Base-by-base conservation (phyloP, 2,329 filamentous ascomycete species). In the Blastomyces parvus region DNA sequence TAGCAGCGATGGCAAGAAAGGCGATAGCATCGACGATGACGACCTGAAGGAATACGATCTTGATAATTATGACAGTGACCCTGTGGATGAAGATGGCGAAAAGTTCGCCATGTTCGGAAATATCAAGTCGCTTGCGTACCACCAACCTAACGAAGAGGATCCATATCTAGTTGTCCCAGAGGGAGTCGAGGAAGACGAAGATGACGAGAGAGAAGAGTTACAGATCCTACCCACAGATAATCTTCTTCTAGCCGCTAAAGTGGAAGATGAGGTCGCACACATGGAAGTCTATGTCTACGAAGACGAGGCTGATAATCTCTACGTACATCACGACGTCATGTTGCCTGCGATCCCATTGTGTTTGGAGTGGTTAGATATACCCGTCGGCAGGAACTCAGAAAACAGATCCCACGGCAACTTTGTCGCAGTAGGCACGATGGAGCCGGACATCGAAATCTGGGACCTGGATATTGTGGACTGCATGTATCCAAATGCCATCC, bases 251-350 rank as follows among this genome's bases (percentile, higher is more conserved):
- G 90, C 93, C 13, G 92, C 91, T 67, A 93, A 96, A 79, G 88
- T 97, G 60, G 94, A 99, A 77, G 94, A 99, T 70, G 94, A 99
- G 74, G 87, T 99, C 65, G 93, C 94, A 22, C 93, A 97, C 76
- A 82, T 99, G 33, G 94, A 99, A 76, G 89, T 97, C 25, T 97
- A 97, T 72, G 91, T 99, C 36, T 99, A 97, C 78, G 94, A 99
- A 76, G 94, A 97, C 70, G 86, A 86, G 66, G 89, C 88, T 55
- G 94, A 97, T 78, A 99, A 99, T 74, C 87, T 99, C 65, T 99
- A 99, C 76, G 93, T 99, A 30, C 94, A 99, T 79, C 94, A 99
- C 83, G 94, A 99, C 77, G 96, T 99, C 70, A 97, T 99, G 93
- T 84, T 99, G 63, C 94, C 94, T 40, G 93, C 93, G 30, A 96